Evolutionary conservation across 345 rosid species (phyloP), one percentile per base, ranked within the genome.

Genomic region (Pistacia integerrima): DNA sequence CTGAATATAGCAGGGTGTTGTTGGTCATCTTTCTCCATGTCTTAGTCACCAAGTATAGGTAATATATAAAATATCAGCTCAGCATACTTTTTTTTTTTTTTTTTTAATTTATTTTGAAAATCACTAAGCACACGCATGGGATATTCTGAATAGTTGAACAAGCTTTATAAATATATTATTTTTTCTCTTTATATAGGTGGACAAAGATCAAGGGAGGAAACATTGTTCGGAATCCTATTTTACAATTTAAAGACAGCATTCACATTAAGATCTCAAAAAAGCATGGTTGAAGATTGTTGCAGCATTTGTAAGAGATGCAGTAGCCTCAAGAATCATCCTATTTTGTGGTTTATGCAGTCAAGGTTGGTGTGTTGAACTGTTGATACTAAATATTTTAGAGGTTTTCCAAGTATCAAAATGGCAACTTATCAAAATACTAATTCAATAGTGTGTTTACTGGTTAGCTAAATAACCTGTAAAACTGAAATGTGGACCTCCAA

Each of bases 41-140:
- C 74, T 14, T 78, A 41, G 82, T 82, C 66, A 74, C 82, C 59
- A 75, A 82, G 35, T 67, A 78, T n/a, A 70, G 74, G 82, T 82
- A 70, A 46, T 11, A 49, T 49, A 9, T 1, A 49, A 10, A 3
- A 49, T 46, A 3, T 13, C 54, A 9, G 54, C 11, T 49, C 54
- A 49, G 1, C 14, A 11, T 49, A 16, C 54, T 25, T n/a, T 20
- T 49, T 46, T 20, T 22, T 48, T 8, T 2, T 13, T 52, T 2
- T 49, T 4, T 36, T 3, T n/a, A 8, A 8, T 30, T 30, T 30
- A 1, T 48, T 8, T 2, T 13, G 35, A 38, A 38, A 4, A 38
- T 4, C 41, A 38, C 41, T 38, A 4, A 38, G 41, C 41, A 38
- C 41, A 38, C 41, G 4, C 41, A 38, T 38, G 41, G 41, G 41